These are phyloP conservation scores for Silybum marianum DNA, from an alignment of 129 eudicot genomes.

Conservation along the genomic window DNA sequence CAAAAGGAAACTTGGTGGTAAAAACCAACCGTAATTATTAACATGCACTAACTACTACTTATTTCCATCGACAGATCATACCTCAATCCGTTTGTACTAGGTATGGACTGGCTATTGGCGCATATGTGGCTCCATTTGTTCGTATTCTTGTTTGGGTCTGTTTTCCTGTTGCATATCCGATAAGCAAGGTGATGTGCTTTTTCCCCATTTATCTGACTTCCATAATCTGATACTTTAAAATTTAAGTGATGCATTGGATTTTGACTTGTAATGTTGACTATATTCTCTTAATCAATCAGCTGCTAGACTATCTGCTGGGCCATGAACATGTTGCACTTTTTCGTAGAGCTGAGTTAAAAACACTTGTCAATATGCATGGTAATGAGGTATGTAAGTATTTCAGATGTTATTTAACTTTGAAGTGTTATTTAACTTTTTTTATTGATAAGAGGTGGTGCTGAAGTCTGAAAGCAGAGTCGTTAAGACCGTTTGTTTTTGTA, in stretches of 20 bases:
- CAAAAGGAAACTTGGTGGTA: not conserved
- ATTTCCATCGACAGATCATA: conserved; percentile 62
- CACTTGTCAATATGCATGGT: conserved; percentile 74
- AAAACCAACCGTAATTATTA: not conserved
- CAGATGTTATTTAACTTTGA: not conserved
- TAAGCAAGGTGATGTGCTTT: conserved; percentile 70
- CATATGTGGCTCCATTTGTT: conserved; percentile 71
- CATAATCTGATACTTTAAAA: not conserved
- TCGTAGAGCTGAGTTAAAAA: conserved; percentile 42
- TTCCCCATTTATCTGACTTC: not conserved
- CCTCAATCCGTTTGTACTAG: conserved; percentile 93
- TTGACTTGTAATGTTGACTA: not conserved
- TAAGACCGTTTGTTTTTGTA: not conserved
- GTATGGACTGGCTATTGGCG: conserved; percentile 89
- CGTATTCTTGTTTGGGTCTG: conserved; percentile 86
- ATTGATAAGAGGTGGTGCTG: not conserved
- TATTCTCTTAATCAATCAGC: not conserved
- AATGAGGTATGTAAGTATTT: conserved; percentile 30
- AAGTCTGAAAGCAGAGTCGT: not conserved
- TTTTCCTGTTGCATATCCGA: conserved; percentile 93
- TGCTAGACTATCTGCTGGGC: conserved; percentile 39
- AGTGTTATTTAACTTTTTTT: not conserved
- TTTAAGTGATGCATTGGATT: not conserved
- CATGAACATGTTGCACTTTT: conserved; percentile 41
- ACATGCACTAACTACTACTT: not conserved